Evolutionary conservation across 2,329 filamentous ascomycete species (phyloP), one percentile per base, ranked within the genome.

Genomic region (Neocucurbitaria cava): DNA sequence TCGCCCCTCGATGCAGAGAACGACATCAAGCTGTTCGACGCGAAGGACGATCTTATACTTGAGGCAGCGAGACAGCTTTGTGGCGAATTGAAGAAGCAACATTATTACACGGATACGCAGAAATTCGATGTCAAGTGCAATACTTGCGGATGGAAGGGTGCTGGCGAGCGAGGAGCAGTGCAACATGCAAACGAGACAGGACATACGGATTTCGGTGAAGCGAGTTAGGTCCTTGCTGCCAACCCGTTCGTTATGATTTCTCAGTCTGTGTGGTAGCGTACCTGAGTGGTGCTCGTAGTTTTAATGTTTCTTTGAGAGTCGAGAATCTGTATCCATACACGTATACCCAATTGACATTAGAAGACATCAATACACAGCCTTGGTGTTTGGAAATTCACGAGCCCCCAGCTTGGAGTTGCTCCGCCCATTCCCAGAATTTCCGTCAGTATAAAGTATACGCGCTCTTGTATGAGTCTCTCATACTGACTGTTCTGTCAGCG

Each of bases 61-160:
- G 78, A 83, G 15, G 87, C 84, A 54, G 88, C 93, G 0, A 65
- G 74, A 41, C 72, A 82, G 57, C 69, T 83, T n/a, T 83, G 80
- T 56, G 75, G 67, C 36, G 72, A 89, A 56, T 79, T 98, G 35
- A 83, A 88, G 61, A 82, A 85, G 47, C 87, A 83, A 54, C 86
- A 96, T 72, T 98, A 98, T 72, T 97, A 87, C 67, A 97, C 93
- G 0, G 92, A 97, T 72, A 96, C 92, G 0, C 85, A 89, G 20
- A 88, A 88, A 0, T 92, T 97, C 69, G 82, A 85, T 33, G 84
- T 97, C 54, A 86, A 83, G 67, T 98, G 94, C 74, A 91, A 92
- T 60, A 79, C 82, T 3, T 94, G 90, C 69, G 82, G 85, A 2
- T 86, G 85, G 82, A 82, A 87, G 17, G 87, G 90, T 0, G 85